phyloP scores from a whole-genome alignment of 306 rosid species.

The Inga leiocalycina region DNA sequence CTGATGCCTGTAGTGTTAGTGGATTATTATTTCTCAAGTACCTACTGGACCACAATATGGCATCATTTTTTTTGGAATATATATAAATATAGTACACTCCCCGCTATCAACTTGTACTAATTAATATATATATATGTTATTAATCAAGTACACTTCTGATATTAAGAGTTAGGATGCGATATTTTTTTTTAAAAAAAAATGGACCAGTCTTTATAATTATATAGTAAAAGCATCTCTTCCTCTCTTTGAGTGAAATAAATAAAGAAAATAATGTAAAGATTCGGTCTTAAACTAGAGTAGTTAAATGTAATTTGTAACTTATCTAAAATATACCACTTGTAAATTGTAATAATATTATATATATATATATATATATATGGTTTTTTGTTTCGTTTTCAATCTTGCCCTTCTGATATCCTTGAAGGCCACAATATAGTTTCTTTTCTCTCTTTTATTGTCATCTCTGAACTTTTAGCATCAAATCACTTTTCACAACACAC shows the following conservation, averaged over 20 bases:
- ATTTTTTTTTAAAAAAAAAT: background rate
- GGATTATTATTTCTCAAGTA: background rate
- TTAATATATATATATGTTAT: background rate
- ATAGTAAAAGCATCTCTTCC: background rate
- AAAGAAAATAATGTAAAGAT: background rate
- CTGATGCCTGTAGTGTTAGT: slow-evolving; percentile 1
- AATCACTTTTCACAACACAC: background rate
- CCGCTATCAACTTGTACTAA: background rate
- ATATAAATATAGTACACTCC: background rate
- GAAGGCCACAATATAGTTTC: background rate
- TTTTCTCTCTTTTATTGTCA: background rate
- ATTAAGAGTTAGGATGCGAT: background rate
- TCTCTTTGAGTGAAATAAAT: background rate
- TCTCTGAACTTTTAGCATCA: background rate
- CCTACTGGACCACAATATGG: background rate
- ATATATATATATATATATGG: no score
- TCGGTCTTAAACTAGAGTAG: background rate
- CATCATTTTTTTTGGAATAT: background rate
- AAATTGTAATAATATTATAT: background rate
- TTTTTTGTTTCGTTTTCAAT: background rate
- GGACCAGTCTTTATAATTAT: background rate
- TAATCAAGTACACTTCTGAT: background rate
- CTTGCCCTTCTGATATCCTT: background rate
- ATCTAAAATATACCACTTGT: background rate
- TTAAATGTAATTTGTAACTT: background rate